Evolutionary conservation across 1,284 basidiomycete genomes (phyloP), one percentile per base, ranked within the genome.

Genomic region (Microbotryum violaceum): DNA sequence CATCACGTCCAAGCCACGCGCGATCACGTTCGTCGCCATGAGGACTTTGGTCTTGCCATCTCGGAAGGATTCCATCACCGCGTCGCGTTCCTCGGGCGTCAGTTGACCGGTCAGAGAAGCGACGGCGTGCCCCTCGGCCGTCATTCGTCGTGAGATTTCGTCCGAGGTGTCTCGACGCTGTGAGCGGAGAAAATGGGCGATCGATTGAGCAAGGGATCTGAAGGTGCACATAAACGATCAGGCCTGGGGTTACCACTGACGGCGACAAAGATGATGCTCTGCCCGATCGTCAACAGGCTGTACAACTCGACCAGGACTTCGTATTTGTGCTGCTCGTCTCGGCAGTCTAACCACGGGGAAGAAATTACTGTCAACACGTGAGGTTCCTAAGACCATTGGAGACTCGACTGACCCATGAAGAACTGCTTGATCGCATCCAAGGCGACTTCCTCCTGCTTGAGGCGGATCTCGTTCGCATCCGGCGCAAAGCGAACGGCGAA

Each of bases 1-100:
- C 68, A 91, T 82, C 72, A 99, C 97, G 74, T 99, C 96, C 79
- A 99, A 98, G 52, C 96, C 96, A 45, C 96, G 86, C 10, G 96
- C 92, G 69, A 98, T 88, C 71, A 99, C 96, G 77, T 99, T 98
- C 58, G 96, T 99, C 57, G 96, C 97, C 75, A 99, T 98, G 67
- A 99, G 79, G 48, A 97, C 94, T 78, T 98, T 98, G 75, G 91
- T 91, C 74, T 87, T 87, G 62, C 96, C 96, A 71, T 96, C 87
- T 56, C 96, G 83, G 85, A 98, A 99, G 29, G 85, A 85, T 74
- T 97, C 93, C 72, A 98, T 94, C 67, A 94, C 87, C 46, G 82
- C 74, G 76, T 99, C 96, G 71, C 96, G 90, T 73, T 94, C 91
- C 2, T 80, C 70, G 16, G 88, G 85, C 69, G 93, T 87, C 77